These are phyloP conservation scores for Pseudogymnoascus sp. DNA, from an alignment of 2,329 filamentous ascomycete genomes.

Conservation along the genomic window DNA sequence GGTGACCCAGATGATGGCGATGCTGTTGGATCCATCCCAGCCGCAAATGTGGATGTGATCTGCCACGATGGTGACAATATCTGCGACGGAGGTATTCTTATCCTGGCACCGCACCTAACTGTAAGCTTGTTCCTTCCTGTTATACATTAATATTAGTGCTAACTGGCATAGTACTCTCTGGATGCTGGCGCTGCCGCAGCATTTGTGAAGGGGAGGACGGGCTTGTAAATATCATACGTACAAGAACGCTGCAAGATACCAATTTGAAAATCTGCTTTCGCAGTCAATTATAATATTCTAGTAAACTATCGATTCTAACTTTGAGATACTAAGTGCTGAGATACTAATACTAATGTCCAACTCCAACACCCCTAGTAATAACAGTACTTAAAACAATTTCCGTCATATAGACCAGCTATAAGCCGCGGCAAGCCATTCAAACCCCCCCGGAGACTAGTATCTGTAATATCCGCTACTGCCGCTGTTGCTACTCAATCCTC, in stretches of 20 bases:
- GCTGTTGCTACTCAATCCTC: no score
- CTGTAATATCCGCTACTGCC: not conserved
- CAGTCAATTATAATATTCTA: not conserved
- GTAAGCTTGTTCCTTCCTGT: not conserved
- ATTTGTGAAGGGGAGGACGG: conserved; percentile 9
- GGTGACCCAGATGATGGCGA: conserved; percentile 23
- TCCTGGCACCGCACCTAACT: conserved; percentile 18
- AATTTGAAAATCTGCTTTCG: no score
- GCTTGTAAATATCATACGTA: not conserved
- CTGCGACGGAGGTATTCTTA: conserved; percentile 14
- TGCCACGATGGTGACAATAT: conserved; percentile 23
- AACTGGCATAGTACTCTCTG: conserved; percentile 6
- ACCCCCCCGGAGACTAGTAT: not conserved
- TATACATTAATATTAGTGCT: not conserved
- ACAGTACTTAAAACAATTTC: not conserved
- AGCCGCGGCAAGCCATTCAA: not conserved
- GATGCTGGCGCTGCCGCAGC: conserved; percentile 10
- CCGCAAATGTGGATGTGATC: conserved; percentile 20
- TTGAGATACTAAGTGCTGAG: not conserved
- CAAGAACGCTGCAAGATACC: not conserved
- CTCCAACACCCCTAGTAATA: not conserved
- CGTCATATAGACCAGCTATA: not conserved
- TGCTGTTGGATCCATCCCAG: conserved; percentile 16
- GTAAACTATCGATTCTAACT: not conserved
- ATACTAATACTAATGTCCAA: not conserved